phyloP scores from a whole-genome alignment of 805 yeast species.

The Soucietia sequanensis region DNA sequence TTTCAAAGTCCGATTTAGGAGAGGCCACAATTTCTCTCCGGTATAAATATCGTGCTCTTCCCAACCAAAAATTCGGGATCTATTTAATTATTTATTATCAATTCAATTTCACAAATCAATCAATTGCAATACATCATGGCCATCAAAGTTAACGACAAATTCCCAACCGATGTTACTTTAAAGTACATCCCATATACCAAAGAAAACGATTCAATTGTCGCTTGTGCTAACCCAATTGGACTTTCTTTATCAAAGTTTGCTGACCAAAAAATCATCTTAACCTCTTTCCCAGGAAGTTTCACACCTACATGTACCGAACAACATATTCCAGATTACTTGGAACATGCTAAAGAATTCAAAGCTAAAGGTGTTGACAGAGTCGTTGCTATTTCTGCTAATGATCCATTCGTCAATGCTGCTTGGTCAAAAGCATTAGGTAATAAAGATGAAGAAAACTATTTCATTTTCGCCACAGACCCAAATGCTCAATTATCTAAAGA shows the following conservation, averaged over 20 bases:
- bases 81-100: too few species aligned
- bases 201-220: constrained; percentile 30
- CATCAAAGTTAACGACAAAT: constrained; percentile 20
- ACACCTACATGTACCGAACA: constrained; percentile 76
- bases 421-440: constrained; percentile 59
- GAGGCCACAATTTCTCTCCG: too few species aligned
- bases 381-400: constrained; percentile 64
- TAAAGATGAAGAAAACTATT: constrained; percentile 27
- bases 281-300: constrained; percentile 85
- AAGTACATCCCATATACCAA: constrained; percentile 42
- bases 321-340: constrained; percentile 69
- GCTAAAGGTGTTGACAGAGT: constrained; percentile 63
- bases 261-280: constrained; percentile 61
- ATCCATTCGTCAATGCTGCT: constrained; percentile 67
- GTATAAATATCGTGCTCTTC: too few species aligned
- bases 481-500: constrained; percentile 55
- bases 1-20: too few species aligned
- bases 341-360: constrained; percentile 48
- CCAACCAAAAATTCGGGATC: too few species aligned
- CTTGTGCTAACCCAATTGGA: constrained; percentile 39
- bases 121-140: too few species aligned
- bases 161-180: constrained; percentile 36
- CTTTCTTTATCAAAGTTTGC: constrained; percentile 34
- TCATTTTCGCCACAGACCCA: constrained; percentile 67
- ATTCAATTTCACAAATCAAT: too few species aligned